phyloP scores from a whole-genome alignment of 768 basidiomycete species.

The Calvatia gigantea region DNA sequence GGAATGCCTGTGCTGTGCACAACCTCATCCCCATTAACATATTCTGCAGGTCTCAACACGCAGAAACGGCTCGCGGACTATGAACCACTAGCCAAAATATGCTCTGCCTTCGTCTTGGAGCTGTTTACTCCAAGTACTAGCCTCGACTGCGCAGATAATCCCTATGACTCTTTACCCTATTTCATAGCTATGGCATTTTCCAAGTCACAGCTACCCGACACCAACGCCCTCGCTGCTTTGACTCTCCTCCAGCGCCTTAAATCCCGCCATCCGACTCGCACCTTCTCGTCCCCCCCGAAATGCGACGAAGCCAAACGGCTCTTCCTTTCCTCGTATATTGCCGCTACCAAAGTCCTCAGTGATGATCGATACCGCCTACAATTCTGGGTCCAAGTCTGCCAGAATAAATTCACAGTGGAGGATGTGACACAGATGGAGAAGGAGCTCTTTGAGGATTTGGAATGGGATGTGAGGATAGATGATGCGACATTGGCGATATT shows the following conservation, averaged over 20 bases:
- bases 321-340: conserved; percentile 9
- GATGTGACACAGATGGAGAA: conserved; percentile 7
- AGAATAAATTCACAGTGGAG: conserved; percentile 8
- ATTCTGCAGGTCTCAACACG: not conserved
- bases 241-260: conserved; percentile 10
- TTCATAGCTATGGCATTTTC: conserved; percentile 11
- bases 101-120: conserved; percentile 6
- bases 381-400: conserved; percentile 11
- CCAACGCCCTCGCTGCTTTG: conserved; percentile 8
- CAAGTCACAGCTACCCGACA: conserved; percentile 6
- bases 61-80: conserved; percentile 6
- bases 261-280: not conserved
- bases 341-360: conserved; percentile 10
- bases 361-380: conserved; percentile 5
- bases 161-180: conserved; percentile 3
- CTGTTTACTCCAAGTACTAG: not conserved
- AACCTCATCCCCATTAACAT: not conserved
- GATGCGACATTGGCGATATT: conserved; percentile 9
- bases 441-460: conserved; percentile 4
- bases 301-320: conserved; percentile 6
- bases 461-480: conserved; percentile 8
- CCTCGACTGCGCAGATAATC: not conserved
- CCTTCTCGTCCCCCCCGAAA: not conserved
- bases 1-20: not conserved
- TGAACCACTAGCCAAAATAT: conserved; percentile 10